Evolutionary conservation across 164 flowering plant genomes (phyloP).

Genomic region (Vitis vinifera): ASM3070453v1 NC_081815.1:10104501-10105000

Average conservation of each 20-base stretch:
- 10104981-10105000: not conserved
- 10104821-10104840: not conserved
- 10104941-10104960: not conserved
- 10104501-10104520: conserved; percentile 1
- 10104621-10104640: conserved; percentile 46
- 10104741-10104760: conserved; percentile 35
- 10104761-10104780: conserved; percentile 15
- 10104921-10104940: too few species aligned
- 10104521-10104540: not conserved
- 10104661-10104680: not conserved
- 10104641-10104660: not conserved
- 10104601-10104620: conserved; percentile 34
- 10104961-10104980: not conserved
- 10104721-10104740: conserved; percentile 50
- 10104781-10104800: conserved; percentile 24
- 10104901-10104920: too few species aligned
- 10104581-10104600: conserved; percentile 33
- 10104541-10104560: not conserved
- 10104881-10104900: too few species aligned
- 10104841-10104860: too few species aligned
- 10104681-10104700: not conserved
- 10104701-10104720: conserved; percentile 27
- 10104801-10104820: conserved; percentile 38
- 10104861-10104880: too few species aligned
- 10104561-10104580: not conserved